Percentiles rank a stretch among this genome's conserved stretches.
Conservation (phyloP, 2,329 filamentous ascomycete species). For the Venturia pyrina region DNA sequence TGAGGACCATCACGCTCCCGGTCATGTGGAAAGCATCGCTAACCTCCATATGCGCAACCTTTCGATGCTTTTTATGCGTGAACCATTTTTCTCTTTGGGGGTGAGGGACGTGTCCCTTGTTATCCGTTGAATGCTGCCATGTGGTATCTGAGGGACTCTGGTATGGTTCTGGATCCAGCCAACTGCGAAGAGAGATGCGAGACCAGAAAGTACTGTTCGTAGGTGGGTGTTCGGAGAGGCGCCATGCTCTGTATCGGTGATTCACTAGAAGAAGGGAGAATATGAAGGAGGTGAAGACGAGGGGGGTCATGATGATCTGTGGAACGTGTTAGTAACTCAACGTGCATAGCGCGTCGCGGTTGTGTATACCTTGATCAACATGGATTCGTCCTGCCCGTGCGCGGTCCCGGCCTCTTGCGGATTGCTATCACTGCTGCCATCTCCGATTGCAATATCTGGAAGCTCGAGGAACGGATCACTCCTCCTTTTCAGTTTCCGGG, state of each 20-base stretch:
- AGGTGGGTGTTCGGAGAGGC: conserved; percentile 23
- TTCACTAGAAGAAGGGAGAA: conserved; percentile 56
- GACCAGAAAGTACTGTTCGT: conserved; percentile 24
- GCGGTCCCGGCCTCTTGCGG: background rate
- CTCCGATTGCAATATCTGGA: conserved; percentile 3
- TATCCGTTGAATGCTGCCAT: conserved; percentile 17
- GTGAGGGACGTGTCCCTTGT: conserved; percentile 15
- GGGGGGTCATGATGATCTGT: conserved; percentile 47
- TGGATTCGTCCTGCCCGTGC: conserved; percentile 1
- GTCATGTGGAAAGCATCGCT: conserved; percentile 54
- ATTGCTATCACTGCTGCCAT: background rate
- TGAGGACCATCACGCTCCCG: conserved; percentile 40
- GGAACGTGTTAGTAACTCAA: background rate
- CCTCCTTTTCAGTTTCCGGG: background rate
- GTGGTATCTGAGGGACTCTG: conserved; percentile 26
- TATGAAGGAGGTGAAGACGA: conserved; percentile 55
- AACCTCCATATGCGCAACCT: conserved; percentile 52
- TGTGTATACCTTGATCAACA: background rate
- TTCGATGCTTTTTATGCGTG: conserved; percentile 35
- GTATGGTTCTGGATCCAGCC: conserved; percentile 34
- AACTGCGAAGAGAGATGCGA: conserved; percentile 25
- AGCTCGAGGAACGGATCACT: conserved; percentile 14
- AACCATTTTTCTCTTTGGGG: conserved; percentile 22
- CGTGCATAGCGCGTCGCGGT: background rate
- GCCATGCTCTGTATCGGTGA: conserved; percentile 43